Evolutionary conservation across 1,284 basidiomycete species (phyloP), one percentile per base, ranked within the genome.

Genomic region (Somion occarium): DNA sequence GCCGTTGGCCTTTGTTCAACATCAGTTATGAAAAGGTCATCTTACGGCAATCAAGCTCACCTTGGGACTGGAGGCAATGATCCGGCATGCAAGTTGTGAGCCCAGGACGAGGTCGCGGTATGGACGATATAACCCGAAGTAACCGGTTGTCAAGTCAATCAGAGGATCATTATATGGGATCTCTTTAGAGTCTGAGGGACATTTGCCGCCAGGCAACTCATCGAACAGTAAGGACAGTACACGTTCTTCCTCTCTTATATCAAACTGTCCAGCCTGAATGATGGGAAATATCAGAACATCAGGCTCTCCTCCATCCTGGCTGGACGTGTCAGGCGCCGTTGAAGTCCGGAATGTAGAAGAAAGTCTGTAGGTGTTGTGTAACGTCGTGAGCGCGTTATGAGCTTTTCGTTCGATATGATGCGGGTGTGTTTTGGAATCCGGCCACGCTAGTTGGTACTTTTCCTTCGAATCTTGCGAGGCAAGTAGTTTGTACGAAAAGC

Each of bases 101-200:
- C 73, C 73, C 24, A 96, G 70, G 23, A 95, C 75, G 22, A 85
- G 73, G 24, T 80, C 70, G 64, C 91, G 90, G 68, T 98, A 98
- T n/a, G 79, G 79, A 54, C 78, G 73, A 61, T 90, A 91, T 37
- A 98, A 73, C 5, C 89, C 91, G 63, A 99, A 99, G 69, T 99
- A 99, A 13, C 97, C 96, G 56, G 87, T 93, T 12, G 96, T 99
- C 61, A 96, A 71, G 65, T 95, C 80, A 42, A 89, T 63, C 3
- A 80, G 54, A 2, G 83, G 80, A 3, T 70, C 61, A 25, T 53
- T 54, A 44, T 63, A 63, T 3, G 46, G 25, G 30, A 38, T 27
- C 26, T 37, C 44, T 42, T 45, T 56, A 22, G 44, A 2, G 38
- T 24, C 9, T 41, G 46, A 19, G 19, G 34, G 18, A 49, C 46